phyloP scores from a whole-genome alignment of 2,329 filamentous ascomycete genomes.

The Ophiocordyceps robertsii region DNA sequence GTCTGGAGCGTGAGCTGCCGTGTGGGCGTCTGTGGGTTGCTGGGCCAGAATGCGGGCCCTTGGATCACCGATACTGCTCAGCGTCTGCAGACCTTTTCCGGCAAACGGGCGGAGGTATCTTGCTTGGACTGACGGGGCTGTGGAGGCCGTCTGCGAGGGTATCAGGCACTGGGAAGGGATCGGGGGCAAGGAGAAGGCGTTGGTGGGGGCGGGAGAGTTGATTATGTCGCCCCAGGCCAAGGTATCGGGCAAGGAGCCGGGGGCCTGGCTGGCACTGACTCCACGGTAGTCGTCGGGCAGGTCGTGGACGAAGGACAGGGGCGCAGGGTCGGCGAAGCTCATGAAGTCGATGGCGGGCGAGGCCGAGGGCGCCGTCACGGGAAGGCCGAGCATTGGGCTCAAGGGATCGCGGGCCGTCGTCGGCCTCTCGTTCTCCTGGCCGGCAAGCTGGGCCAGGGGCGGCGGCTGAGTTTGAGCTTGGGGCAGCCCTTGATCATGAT shows the following conservation, averaged over 20 bases:
- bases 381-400: slow-evolving; percentile 37
- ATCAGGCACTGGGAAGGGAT: slow-evolving; percentile 37
- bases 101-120: slow-evolving; percentile 41
- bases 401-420: slow-evolving; percentile 33
- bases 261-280: slow-evolving; percentile 13
- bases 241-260: slow-evolving; percentile 40
- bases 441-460: slow-evolving; percentile 12
- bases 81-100: slow-evolving; percentile 40
- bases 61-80: slow-evolving; percentile 22
- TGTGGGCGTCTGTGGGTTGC: slow-evolving; percentile 10
- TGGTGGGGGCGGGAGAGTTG: slow-evolving; percentile 23
- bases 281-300: slow-evolving; percentile 12
- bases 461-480: slow-evolving; percentile 9
- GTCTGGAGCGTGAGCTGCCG: slow-evolving; percentile 5
- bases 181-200: slow-evolving; percentile 22
- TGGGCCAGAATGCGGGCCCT: slow-evolving; percentile 18
- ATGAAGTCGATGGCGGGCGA: slow-evolving; percentile 27
- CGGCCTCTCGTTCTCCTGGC: slow-evolving; percentile 41
- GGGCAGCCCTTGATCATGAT: slow-evolving; percentile 34
- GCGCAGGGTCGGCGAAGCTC: slow-evolving; percentile 17
- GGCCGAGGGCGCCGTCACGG: slow-evolving; percentile 23
- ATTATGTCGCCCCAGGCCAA: slow-evolving; percentile 33
- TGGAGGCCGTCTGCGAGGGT: slow-evolving; percentile 39
- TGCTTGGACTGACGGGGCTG: slow-evolving; percentile 33
- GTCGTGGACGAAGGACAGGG: slow-evolving; percentile 21